These are phyloP conservation scores for Nothopassalora personata DNA, from an alignment of 2,329 filamentous ascomycete species.

Conservation along the genomic window DNA sequence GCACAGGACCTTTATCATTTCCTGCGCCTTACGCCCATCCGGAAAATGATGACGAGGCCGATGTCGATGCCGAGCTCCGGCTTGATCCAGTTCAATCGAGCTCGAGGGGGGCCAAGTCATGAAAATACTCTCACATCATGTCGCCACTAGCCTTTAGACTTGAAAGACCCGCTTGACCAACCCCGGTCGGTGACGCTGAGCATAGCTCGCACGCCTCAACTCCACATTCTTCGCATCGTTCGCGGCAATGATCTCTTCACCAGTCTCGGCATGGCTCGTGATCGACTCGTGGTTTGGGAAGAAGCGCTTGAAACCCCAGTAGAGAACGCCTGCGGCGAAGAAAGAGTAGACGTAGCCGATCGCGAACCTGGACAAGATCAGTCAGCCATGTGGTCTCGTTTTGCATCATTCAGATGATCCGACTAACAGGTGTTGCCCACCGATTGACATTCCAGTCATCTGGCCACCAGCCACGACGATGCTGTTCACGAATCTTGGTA, in stretches of 20 bases:
- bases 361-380: slow-evolving; percentile 19
- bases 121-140: not conserved
- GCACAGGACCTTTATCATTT: not conserved
- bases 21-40: not conserved
- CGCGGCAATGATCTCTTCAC: slow-evolving; percentile 51
- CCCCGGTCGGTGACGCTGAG: slow-evolving; percentile 19
- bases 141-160: slow-evolving; percentile 13
- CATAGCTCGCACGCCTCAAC: slow-evolving; percentile 17
- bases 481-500: slow-evolving; percentile 50
- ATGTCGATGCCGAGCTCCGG: not conserved
- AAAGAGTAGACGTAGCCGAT: slow-evolving; percentile 38
- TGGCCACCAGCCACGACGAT: slow-evolving; percentile 35
- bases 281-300: slow-evolving; percentile 70
- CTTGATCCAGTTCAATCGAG: not conserved
- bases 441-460: slow-evolving; percentile 37
- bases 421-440: slow-evolving; percentile 46
- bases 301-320: slow-evolving; percentile 32
- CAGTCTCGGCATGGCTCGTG: slow-evolving; percentile 69
- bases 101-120: not conserved
- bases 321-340: slow-evolving; percentile 32
- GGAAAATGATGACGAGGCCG: not conserved
- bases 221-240: slow-evolving; percentile 30
- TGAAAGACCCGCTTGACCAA: slow-evolving; percentile 20
- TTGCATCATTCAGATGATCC: slow-evolving; percentile 23
- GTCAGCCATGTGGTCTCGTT: not conserved